phyloP scores from a whole-genome alignment of 805 yeast species.

The Starmera amethionina region DNA sequence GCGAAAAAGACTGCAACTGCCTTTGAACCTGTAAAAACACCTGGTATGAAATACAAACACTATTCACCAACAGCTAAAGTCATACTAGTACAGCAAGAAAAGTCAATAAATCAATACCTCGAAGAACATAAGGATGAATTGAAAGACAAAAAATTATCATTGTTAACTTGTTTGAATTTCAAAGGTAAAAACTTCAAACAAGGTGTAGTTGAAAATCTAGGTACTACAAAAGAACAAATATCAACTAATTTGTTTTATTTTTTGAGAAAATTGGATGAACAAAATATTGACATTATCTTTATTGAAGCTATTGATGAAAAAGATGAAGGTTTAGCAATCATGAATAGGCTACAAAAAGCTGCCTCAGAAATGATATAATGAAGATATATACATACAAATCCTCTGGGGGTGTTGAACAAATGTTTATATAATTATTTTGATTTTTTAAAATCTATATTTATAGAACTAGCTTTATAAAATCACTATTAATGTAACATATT shows the following conservation, averaged over 20 bases:
- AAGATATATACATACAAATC: too few species aligned
- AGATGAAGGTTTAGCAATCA: conserved; percentile 85
- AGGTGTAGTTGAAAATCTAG: conserved; percentile 26
- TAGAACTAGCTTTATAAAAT: background rate
- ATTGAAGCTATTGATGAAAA: conserved; percentile 75
- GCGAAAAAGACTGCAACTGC: conserved; percentile 53
- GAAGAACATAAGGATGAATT: conserved; percentile 9
- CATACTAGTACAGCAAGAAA: conserved; percentile 42
- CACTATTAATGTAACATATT: too few species aligned
- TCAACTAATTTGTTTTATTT: conserved; percentile 66
- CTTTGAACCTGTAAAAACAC: conserved; percentile 78
- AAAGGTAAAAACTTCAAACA: conserved; percentile 9
- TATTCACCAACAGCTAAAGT: conserved; percentile 89
- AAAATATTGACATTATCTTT: conserved; percentile 57
- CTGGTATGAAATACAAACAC: conserved; percentile 97
- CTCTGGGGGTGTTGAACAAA: too few species aligned
- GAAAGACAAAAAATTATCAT: conserved; percentile 33
- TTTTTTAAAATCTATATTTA: background rate
- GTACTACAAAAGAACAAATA: conserved; percentile 41
- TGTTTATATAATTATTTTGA: background rate
- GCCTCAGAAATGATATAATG: conserved; percentile 41
- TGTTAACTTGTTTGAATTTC: conserved; percentile 31
- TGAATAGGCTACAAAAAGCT: conserved; percentile 85
- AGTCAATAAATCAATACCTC: conserved; percentile 18
- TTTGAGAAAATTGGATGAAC: conserved; percentile 68